A percentile compares a stretch with the other conserved stretches of the same genome.
Conservation (phyloP, 2,329 filamentous ascomycete genomes). For the Ramularia collo-cygni region DNA sequence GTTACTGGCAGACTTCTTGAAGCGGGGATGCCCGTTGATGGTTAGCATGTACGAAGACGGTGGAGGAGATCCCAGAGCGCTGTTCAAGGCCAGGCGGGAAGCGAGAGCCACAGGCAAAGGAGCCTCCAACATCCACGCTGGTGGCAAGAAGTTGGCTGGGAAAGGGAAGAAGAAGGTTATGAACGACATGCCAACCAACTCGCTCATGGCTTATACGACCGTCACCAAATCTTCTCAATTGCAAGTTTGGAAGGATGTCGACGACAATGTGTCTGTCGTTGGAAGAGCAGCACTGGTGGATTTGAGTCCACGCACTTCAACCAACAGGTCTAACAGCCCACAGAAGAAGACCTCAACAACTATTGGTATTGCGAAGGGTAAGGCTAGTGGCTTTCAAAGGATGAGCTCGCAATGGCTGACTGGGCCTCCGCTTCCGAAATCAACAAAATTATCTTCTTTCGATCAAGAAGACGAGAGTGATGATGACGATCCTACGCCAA, state of each 20-base stretch:
- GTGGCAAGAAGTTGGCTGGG: constrained; percentile 9
- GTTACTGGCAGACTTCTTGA: constrained; percentile 60
- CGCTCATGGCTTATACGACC: constrained; percentile 8
- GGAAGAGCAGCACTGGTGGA: constrained; percentile 7
- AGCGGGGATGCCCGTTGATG: constrained; percentile 57
- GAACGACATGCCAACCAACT: constrained; percentile 7
- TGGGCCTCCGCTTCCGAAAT: not conserved
- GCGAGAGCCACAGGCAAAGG: constrained; percentile 17
- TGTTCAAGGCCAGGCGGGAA: constrained; percentile 22
- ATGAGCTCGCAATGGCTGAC: no score
- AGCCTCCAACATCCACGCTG: constrained; percentile 11
- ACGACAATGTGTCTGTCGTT: constrained; percentile 3
- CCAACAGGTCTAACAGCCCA: not conserved
- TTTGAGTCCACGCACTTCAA: constrained; percentile 3
- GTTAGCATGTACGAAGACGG: constrained; percentile 58
- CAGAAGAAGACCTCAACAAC: not conserved
- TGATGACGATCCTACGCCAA: not conserved
- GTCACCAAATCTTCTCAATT: constrained; percentile 15
- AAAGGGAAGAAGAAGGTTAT: constrained; percentile 15
- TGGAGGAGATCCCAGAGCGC: constrained; percentile 23
- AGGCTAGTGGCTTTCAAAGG: no score
- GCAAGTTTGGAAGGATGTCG: no score
- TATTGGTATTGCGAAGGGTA: no score
- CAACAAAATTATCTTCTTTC: not conserved
- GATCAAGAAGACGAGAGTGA: not conserved